Evolutionary conservation across 148 eudicot species (phyloP).

Genomic region (Nepenthes gracilis): DNA sequence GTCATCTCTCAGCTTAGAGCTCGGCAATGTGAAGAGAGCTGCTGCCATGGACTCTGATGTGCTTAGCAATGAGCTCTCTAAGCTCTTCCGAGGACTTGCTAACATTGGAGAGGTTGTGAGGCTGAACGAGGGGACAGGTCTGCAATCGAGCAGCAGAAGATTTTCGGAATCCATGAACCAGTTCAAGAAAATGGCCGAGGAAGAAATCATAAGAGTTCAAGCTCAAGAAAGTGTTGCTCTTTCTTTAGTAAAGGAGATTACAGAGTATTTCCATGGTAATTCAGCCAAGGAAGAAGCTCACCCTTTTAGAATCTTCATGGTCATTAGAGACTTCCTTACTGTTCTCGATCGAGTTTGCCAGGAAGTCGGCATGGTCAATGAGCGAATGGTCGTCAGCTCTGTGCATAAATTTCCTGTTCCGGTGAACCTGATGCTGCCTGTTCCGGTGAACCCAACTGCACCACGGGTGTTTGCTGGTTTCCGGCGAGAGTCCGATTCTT

Average conservation of each 20-base stretch:
- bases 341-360: slow-evolving; percentile 80
- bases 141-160: slow-evolving; percentile 17
- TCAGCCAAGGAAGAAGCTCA: slow-evolving; percentile 98
- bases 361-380: slow-evolving; percentile 87
- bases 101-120: slow-evolving; percentile 47
- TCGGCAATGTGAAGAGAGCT: slow-evolving; percentile 74
- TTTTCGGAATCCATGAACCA: slow-evolving; percentile 62
- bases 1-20: slow-evolving; percentile 64
- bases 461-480: slow-evolving; percentile 43
- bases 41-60: slow-evolving; percentile 91
- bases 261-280: slow-evolving; percentile 94
- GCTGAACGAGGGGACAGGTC: slow-evolving; percentile 24
- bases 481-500: slow-evolving; percentile 35
- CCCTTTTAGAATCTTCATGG: slow-evolving; percentile 86
- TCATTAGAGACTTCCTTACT: slow-evolving; percentile 73
- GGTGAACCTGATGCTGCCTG: slow-evolving; percentile 33
- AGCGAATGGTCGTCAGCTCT: slow-evolving; percentile 48
- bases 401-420: slow-evolving; percentile 76
- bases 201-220: slow-evolving; percentile 62
- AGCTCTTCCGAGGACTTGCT: slow-evolving; percentile 55
- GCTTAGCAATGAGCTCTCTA: slow-evolving; percentile 53
- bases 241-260: slow-evolving; percentile 85
- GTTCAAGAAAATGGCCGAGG: slow-evolving; percentile 69
- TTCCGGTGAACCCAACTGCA: slow-evolving; percentile 50
- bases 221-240: slow-evolving; percentile 82